These are phyloP conservation scores for Cairneyella variabilis DNA, from an alignment of 495 filamentous ascomycete species.

Conservation along the genomic window DNA sequence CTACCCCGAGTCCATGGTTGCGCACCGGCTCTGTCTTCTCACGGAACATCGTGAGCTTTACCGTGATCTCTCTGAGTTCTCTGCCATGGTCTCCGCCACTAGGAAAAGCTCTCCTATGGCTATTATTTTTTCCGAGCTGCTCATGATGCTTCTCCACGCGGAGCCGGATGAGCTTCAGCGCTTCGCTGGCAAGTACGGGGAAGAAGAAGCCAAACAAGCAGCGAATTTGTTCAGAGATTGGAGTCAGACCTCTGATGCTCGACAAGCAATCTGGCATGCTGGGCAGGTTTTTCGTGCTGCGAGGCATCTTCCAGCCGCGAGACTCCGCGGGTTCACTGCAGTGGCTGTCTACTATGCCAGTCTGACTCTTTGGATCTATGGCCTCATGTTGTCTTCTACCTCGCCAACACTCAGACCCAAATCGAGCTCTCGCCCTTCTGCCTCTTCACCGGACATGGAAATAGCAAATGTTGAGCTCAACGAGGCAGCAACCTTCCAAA, in stretches of 20 bases:
- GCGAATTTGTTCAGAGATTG: conserved; percentile 50
- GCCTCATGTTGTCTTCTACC: conserved; percentile 31
- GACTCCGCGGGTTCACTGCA: conserved; percentile 55
- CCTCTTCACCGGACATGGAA: not conserved
- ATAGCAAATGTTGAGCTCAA: not conserved
- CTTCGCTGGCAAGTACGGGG: conserved; percentile 59
- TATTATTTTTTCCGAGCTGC: conserved; percentile 46
- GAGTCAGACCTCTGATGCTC: conserved; percentile 44
- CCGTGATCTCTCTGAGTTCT: conserved; percentile 6
- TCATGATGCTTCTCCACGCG: conserved; percentile 57
- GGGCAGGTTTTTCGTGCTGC: conserved; percentile 57
- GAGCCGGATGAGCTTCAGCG: conserved; percentile 62
- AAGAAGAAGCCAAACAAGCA: conserved; percentile 52
- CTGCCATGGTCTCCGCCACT: not conserved
- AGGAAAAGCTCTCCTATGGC: not conserved
- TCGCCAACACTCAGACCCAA: conserved; percentile 24
- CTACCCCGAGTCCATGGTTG: conserved; percentile 5
- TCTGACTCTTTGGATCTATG: conserved; percentile 58
- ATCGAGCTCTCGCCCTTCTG: conserved; percentile 1
- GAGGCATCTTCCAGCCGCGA: conserved; percentile 39
- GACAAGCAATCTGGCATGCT: conserved; percentile 59
- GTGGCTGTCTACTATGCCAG: conserved; percentile 58
- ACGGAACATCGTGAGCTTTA: conserved; percentile 7
- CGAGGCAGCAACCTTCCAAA: not conserved
- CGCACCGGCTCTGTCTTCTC: conserved; percentile 5